Evolutionary conservation across 2,329 filamentous ascomycete species (phyloP).

Genomic region (Aureobasidium melanogenum): DNA sequence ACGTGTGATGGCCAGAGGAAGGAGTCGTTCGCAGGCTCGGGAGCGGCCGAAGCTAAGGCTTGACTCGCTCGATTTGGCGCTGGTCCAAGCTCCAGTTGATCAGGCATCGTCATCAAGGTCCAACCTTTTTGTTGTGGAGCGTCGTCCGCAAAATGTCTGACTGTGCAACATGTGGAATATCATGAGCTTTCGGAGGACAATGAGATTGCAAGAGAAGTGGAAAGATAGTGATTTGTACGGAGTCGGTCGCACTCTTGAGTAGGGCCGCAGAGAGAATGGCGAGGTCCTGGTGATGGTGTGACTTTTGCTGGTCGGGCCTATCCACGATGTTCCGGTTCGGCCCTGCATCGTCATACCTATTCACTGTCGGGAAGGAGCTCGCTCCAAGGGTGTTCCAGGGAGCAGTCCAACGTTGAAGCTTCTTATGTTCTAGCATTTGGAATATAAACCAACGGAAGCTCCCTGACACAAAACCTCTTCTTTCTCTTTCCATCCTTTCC

Average conservation of each 20-base stretch:
- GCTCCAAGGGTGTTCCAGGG: not conserved
- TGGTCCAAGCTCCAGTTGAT: not conserved
- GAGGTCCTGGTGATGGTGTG: constrained; percentile 1
- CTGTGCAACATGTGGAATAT: not conserved
- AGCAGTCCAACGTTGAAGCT: not conserved
- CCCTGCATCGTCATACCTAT: not conserved
- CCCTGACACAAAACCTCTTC: not conserved
- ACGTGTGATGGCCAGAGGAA: not conserved
- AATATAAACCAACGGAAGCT: not conserved
- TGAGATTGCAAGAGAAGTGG: not conserved
- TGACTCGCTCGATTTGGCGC: not conserved
- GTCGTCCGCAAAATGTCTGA: not conserved
- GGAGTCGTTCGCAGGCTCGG: not conserved
- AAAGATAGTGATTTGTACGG: not conserved
- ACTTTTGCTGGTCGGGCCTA: constrained; percentile 2
- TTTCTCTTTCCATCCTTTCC: not conserved
- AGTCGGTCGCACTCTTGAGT: not conserved
- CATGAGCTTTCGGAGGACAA: not conserved
- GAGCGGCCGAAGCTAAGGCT: not conserved
- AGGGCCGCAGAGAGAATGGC: not conserved
- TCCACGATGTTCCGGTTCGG: not conserved
- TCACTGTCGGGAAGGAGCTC: not conserved
- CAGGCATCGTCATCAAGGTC: not conserved
- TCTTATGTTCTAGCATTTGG: not conserved
- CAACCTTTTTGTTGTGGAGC: not conserved